A percentile compares a stretch with the other conserved stretches of the same genome.
phyloP scores from a whole-genome alignment of 148 eudicot genomes.

The Vaccinium myrtillus region DNA sequence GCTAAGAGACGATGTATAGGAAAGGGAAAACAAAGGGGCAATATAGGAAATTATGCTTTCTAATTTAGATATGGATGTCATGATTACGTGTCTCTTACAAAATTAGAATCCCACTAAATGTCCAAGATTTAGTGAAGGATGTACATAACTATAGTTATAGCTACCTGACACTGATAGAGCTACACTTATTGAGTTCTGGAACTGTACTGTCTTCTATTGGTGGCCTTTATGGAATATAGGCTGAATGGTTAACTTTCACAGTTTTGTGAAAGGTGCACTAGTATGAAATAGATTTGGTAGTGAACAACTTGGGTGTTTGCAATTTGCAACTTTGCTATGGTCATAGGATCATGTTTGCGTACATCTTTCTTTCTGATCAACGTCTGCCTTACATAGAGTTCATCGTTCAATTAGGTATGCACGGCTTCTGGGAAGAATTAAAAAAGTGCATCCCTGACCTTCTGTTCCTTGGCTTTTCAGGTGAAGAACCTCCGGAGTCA shows the following conservation, averaged over 20 bases:
- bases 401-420: neutral
- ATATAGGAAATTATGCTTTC: too few relatives aligned
- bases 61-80: too few relatives aligned
- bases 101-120: too few relatives aligned
- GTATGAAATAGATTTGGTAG: neutral
- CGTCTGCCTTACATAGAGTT: neutral
- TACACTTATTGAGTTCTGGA: neutral
- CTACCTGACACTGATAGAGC: too few relatives aligned
- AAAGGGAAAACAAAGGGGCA: too few relatives aligned
- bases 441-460: neutral
- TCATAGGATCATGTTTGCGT: neutral
- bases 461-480: constrained; percentile 36
- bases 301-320: neutral
- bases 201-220: neutral
- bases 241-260: neutral
- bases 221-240: neutral
- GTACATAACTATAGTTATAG: too few relatives aligned
- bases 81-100: too few relatives aligned
- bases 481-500: constrained; percentile 92
- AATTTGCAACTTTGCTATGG: neutral
- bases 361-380: neutral
- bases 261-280: neutral
- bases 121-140: too few relatives aligned
- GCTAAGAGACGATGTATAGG: too few relatives aligned
- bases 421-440: neutral